Base-by-base conservation (phyloP, 331 rosid genomes). In the Malus hybrid region DNA sequence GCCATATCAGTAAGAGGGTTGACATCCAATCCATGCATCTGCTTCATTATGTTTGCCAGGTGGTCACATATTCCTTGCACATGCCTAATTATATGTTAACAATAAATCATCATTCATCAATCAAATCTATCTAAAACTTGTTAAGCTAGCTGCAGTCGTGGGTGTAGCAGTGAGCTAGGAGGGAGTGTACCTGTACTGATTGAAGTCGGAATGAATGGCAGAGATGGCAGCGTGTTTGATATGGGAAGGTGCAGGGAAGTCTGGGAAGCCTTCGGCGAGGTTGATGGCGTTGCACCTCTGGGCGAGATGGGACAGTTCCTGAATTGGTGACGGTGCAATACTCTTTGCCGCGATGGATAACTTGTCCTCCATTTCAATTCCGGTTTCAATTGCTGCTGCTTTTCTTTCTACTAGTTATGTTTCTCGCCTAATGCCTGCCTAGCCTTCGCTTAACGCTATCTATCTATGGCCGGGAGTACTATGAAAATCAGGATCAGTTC, bases 221-320 rank as follows among this genome's bases (percentile, higher is more conserved):
- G 89, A 82, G 76, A 89, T 75, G 83, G 98, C 97, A 14, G 96
- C 91, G 69, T 73, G 36, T 91, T 91, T 93, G 0, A 91, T 34
- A 66, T 78, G 80, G 76, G 77, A 22, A 34, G 98, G 88, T 0
- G 98, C 96, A 4, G 98, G 92, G 88, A 93, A 93, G 82, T 91
- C 92, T 13, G 96, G 93, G 80, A 85, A 89, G 71, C 98, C 98
- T 82, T 91, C 97, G 19, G 97, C 97, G 61, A 93, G 92, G 78
- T 89, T 91, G 85, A 93, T 84, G 74, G 96, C 96, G 72, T 84
- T 87, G 86, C 85, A 85, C 75, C 76, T 69, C 63, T 88, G 90
- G 75, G 97, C 96, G 63, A 93, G 96, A 32, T 73, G 90, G 5
- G 98, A 89, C 56, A 89, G 88, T 78, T 89, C 85, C 76, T 88